Conservation (phyloP, 306 rosid genomes). For the Vigna trinervia region DNA sequence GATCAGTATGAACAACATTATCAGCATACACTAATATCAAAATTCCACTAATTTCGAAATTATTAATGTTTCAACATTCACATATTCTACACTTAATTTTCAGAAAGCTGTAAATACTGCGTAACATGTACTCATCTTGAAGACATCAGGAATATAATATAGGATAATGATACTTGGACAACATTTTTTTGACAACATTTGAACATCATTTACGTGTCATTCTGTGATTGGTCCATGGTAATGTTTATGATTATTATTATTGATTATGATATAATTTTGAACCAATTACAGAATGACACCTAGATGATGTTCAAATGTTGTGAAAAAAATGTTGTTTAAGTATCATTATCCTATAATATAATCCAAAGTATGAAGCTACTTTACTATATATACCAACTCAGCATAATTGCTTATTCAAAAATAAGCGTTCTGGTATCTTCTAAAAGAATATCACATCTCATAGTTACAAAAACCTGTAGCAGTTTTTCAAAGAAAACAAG, state of each 20-base stretch:
- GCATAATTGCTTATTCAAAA: conserved; percentile 25
- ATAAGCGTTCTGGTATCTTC: conserved; percentile 7
- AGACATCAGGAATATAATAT: conserved; percentile 15
- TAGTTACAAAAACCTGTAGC: not conserved
- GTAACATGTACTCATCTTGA: conserved; percentile 22
- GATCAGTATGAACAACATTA: not conserved
- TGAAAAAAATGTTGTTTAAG: too few relatives aligned
- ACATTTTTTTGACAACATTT: too few relatives aligned
- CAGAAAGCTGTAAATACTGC: conserved; percentile 26
- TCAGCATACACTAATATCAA: not conserved
- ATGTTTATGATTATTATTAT: too few relatives aligned
- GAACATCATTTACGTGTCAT: too few relatives aligned
- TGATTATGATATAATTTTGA: too few relatives aligned
- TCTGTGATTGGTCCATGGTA: too few relatives aligned
- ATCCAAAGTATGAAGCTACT: conserved; percentile 24
- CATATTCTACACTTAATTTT: conserved; percentile 17
- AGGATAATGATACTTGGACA: too few relatives aligned
- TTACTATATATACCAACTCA: not conserved
- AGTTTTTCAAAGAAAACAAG: not conserved
- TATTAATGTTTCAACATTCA: too few relatives aligned
- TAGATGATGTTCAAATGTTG: too few relatives aligned
- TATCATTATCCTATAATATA: too few relatives aligned
- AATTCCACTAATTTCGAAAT: not conserved
- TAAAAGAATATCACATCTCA: conserved; percentile 1
- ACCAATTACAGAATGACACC: too few relatives aligned